Evolutionary conservation across 2,329 filamentous ascomycete species (phyloP), one percentile per base, ranked within the genome.

Genomic region (Claviceps humidiphila): DNA sequence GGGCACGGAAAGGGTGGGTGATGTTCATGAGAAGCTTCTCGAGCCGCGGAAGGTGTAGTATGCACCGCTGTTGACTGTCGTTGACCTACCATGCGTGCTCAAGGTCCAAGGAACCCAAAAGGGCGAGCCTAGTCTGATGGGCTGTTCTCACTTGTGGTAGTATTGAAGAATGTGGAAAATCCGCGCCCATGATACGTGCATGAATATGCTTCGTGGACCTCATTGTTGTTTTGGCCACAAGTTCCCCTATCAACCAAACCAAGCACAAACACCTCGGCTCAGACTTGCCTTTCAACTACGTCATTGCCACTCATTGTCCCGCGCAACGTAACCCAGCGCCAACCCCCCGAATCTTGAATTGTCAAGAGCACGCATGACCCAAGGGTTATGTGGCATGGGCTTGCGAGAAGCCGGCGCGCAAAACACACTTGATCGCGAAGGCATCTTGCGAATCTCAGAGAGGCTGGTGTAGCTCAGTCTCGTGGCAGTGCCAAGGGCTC

Each of bases 241-340:
- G 39, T 41, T 4, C n/a, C 16, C 0, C 0, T 41, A 16, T n/a
- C n/a, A 41, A 41, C 39, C 39, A 34, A 34, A 34, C 7, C 39
- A 9, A 16, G 39, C 39, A 41, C 17, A 17, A 8, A 6, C 46
- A 16, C 37, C 47, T n/a, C 58, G 71, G 75, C 78, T 82, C 78
- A 82, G 77, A 80, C 76, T 81, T 82, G 78, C 78, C 78, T 82
- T 81, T 76, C 75, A 41, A 43, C 67, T 58, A 70, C 75, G 63
- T 78, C 75, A 78, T 67, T 51, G 68, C 63, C 65, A 59, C 66
- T 42, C 41, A 42, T 42, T 55, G 59, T 53, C 55, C 53, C 53
- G 20, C 44, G 22, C 16, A 22, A 34, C 40, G 20, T 24, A 13
- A 13, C 52, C 14, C 20, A 37, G 8, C n/a, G 17, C 41, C 41